Evolutionary conservation across 2,329 filamentous ascomycete genomes (phyloP).

Genomic region (Zasmidium cellare): DNA sequence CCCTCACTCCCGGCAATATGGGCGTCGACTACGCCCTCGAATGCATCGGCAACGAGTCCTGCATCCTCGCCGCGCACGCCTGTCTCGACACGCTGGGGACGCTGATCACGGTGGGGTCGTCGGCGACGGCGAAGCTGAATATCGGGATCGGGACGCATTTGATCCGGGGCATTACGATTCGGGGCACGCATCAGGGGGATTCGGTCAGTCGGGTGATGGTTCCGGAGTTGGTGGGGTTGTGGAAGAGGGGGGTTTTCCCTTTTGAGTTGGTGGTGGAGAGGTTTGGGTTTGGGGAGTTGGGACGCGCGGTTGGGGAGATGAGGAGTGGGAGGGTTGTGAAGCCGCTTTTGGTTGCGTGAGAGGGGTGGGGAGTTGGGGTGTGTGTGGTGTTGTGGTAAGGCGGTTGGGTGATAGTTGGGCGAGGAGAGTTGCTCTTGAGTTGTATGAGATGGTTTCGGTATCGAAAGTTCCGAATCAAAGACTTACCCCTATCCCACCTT

Average conservation of each 20-base stretch:
- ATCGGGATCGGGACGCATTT: conserved; percentile 16
- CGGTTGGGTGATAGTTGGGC: no score
- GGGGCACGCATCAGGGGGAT: conserved; percentile 28
- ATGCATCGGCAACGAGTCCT: conserved; percentile 21
- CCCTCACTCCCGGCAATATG: conserved; percentile 11
- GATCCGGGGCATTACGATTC: conserved; percentile 18
- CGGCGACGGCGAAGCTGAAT: conserved; percentile 15
- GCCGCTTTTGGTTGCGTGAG: conserved; percentile 21
- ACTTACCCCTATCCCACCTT: no score
- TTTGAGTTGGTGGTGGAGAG: conserved; percentile 20
- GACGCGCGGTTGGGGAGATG: conserved; percentile 18
- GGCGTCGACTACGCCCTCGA: conserved; percentile 24
- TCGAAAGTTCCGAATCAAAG: no score
- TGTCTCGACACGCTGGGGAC: conserved; percentile 21
- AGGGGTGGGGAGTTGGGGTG: not conserved
- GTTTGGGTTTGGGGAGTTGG: conserved; percentile 24
- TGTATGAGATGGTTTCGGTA: no score
- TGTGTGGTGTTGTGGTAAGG: no score
- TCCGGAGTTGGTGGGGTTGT: conserved; percentile 21
- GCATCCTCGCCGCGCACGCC: conserved; percentile 16
- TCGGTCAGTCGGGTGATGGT: conserved; percentile 22
- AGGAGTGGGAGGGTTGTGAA: conserved; percentile 21
- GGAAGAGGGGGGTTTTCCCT: conserved; percentile 20
- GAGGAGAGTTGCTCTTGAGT: no score
- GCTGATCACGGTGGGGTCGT: conserved; percentile 23